Conservation (phyloP, 1,139 yeast genomes). For the Saccharomyces hybrid region DNA sequence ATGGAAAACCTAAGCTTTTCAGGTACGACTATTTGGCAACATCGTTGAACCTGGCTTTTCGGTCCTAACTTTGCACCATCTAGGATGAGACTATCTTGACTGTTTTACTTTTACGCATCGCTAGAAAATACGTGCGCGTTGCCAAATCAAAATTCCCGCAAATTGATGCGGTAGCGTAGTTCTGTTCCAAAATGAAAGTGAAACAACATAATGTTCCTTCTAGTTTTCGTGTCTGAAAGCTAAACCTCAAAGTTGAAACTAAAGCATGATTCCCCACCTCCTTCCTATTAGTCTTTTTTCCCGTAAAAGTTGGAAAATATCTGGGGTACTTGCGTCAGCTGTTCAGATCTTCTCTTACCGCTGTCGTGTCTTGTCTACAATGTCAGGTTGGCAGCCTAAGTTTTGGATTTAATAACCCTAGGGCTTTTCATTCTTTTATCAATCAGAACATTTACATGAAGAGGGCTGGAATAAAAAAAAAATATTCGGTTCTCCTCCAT, state of each 20-base stretch:
- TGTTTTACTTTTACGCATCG: background rate
- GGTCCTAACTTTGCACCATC: background rate
- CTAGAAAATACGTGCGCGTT: background rate
- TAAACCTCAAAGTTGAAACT: background rate
- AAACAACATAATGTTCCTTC: background rate
- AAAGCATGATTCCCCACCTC: background rate
- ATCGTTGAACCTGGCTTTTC: background rate
- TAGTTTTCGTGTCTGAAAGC: background rate
- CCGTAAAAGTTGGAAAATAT: background rate
- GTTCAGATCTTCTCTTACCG: background rate
- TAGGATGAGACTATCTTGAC: background rate
- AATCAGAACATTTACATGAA: background rate
- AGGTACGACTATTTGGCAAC: background rate
- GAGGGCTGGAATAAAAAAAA: background rate
- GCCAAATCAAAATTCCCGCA: background rate
- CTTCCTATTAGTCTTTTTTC: background rate
- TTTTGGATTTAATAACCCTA: background rate
- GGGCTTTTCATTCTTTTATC: background rate
- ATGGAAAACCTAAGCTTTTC: background rate
- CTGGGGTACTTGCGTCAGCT: background rate
- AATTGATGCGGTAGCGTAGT: background rate
- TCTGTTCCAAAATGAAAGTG: background rate
- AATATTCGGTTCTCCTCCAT: background rate
- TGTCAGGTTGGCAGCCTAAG: background rate
- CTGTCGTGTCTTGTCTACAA: background rate